These are phyloP conservation scores for Oemleria cerasiformis DNA, from an alignment of 306 rosid genomes.

Conservation along the genomic window DNA sequence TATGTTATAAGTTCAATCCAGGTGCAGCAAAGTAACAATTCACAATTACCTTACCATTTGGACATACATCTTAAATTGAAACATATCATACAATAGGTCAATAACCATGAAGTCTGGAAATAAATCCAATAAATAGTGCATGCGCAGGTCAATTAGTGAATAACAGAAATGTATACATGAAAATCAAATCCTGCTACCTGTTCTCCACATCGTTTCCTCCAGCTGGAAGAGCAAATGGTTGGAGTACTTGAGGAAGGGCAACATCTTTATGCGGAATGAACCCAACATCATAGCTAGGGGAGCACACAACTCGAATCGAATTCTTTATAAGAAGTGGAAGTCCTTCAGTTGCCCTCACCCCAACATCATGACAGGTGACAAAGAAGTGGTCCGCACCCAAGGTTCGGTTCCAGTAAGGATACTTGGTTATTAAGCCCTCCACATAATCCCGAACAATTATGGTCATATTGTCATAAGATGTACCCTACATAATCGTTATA, in stretches of 20 bases:
- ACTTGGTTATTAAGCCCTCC: slow-evolving; percentile 78
- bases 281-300: slow-evolving; percentile 95
- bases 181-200: slow-evolving; percentile 42
- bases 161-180: not conserved
- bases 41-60: not conserved
- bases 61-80: not conserved
- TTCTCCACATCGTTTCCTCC: slow-evolving; percentile 92
- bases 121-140: not conserved
- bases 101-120: not conserved
- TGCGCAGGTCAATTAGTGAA: not conserved
- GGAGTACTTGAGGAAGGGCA: slow-evolving; percentile 94
- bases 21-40: not conserved
- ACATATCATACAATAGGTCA: not conserved
- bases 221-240: slow-evolving; percentile 96
- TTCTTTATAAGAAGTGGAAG: slow-evolving; percentile 80
- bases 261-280: slow-evolving; percentile 96
- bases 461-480: slow-evolving; percentile 92
- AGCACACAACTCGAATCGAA: slow-evolving; percentile 90
- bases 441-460: slow-evolving; percentile 80
- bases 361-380: slow-evolving; percentile 98
- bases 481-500: slow-evolving; percentile 62
- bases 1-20: not conserved
- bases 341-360: slow-evolving; percentile 96
- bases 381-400: slow-evolving; percentile 95
- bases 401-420: slow-evolving; percentile 99